phyloP scores from a whole-genome alignment of 2,329 filamentous ascomycete species.

The Cladosporium sp. region DNA sequence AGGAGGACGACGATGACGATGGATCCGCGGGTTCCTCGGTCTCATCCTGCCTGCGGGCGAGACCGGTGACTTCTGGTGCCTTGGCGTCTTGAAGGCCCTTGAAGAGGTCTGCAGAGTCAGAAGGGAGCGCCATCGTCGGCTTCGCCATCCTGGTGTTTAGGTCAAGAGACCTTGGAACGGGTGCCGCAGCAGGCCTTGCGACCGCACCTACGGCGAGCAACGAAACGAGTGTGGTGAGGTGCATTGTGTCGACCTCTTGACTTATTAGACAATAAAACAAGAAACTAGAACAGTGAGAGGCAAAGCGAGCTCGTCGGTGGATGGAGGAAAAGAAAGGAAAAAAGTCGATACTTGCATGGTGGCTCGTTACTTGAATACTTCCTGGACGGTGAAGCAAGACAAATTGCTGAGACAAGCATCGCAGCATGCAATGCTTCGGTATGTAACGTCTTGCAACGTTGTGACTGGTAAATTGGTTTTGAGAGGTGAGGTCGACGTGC shows the following conservation, averaged over 20 bases:
- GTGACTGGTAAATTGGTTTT: neutral
- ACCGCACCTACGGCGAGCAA: constrained; percentile 6
- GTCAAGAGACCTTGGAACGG: neutral
- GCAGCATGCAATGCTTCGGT: neutral
- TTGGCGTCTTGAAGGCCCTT: too few species aligned
- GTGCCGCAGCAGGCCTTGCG: neutral
- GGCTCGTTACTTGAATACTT: constrained; percentile 2
- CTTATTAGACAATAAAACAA: neutral
- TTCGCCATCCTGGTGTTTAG: neutral
- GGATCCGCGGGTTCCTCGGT: too few species aligned
- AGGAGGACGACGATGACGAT: neutral
- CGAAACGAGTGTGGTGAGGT: constrained; percentile 11
- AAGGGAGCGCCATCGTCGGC: neutral
- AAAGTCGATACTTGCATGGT: constrained; percentile 1
- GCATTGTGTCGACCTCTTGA: constrained; percentile 12
- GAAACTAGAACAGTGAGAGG: neutral
- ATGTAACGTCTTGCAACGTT: constrained; percentile 3
- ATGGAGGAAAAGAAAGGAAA: neutral
- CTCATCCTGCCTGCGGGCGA: constrained; percentile 1
- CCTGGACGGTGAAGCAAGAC: neutral
- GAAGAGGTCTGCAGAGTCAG: neutral
- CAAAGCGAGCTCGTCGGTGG: neutral
- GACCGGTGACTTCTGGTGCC: neutral
- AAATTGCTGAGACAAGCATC: constrained; percentile 6
- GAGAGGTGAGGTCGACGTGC: constrained; percentile 1